Evolutionary conservation across 306 rosid species (phyloP).

Genomic region (Argentina anserina): DNA sequence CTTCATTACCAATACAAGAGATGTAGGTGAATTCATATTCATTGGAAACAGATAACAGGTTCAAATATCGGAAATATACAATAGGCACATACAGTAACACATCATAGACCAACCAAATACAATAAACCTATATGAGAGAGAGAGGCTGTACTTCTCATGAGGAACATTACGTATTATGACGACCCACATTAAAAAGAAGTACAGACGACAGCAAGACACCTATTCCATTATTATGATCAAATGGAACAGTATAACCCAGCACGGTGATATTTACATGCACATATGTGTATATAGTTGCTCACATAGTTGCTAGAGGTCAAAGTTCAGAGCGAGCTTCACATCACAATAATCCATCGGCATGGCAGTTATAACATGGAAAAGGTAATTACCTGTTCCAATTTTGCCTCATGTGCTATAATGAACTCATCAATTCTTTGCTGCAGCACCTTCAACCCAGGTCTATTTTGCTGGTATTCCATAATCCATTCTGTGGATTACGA

Average conservation of each 20-base stretch:
- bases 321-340: background rate
- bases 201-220: background rate
- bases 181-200: background rate
- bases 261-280: background rate
- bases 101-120: background rate
- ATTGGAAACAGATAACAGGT: background rate
- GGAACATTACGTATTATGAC: background rate
- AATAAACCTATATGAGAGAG: background rate
- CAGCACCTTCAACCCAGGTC: constrained; percentile 65
- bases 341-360: background rate
- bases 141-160: background rate
- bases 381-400: constrained; percentile 57
- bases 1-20: background rate
- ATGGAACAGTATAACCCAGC: background rate
- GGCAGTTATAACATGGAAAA: background rate
- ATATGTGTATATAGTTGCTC: background rate
- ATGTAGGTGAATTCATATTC: background rate
- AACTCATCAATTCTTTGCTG: constrained; percentile 67
- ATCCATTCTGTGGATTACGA: constrained; percentile 69
- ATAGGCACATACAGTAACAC: background rate
- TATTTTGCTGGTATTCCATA: constrained; percentile 54
- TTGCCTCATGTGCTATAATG: constrained; percentile 57
- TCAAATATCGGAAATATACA: background rate
- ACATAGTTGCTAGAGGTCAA: background rate
- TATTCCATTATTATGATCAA: background rate